Evolutionary conservation across 75 land plant genomes (phyloP).

Genomic region (Sequoia sempervirens): DNA sequence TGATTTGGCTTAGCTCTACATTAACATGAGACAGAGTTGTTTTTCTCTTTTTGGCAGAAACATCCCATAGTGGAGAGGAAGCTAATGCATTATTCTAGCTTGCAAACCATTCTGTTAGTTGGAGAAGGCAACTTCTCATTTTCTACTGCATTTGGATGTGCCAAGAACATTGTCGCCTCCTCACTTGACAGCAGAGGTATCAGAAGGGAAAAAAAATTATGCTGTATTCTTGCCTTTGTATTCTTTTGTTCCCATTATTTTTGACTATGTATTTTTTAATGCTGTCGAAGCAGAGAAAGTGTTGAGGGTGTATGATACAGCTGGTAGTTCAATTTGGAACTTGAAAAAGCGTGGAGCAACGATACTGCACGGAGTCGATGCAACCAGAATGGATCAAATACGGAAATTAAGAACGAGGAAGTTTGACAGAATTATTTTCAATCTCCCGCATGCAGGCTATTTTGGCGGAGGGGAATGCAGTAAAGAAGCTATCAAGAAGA

Average conservation of each 20-base stretch:
- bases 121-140: slow-evolving; percentile 34
- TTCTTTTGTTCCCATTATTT: too few relatives aligned
- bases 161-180: slow-evolving; percentile 14
- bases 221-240: too few relatives aligned
- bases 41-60: background rate
- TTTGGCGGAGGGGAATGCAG: background rate
- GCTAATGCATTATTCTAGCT: slow-evolving; percentile 10
- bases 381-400: too few relatives aligned
- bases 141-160: slow-evolving; percentile 11
- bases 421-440: slow-evolving; percentile 13
- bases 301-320: background rate
- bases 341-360: slow-evolving; percentile 15
- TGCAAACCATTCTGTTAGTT: slow-evolving; percentile 15
- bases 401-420: background rate
- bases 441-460: slow-evolving; percentile 17
- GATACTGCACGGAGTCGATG: too few relatives aligned
- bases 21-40: too few relatives aligned
- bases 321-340: background rate
- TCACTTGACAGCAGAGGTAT: slow-evolving; percentile 18
- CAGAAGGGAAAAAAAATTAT: too few relatives aligned
- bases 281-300: background rate
- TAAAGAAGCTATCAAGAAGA: background rate
- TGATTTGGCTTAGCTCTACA: too few relatives aligned
- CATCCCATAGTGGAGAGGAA: background rate
- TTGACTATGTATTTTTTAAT: too few relatives aligned